A percentile compares a stretch with the other conserved stretches of the same genome.
These are phyloP conservation scores for Maudiozyma bulderi DNA, from an alignment of 805 yeast genomes.

Conservation along the genomic window DNA sequence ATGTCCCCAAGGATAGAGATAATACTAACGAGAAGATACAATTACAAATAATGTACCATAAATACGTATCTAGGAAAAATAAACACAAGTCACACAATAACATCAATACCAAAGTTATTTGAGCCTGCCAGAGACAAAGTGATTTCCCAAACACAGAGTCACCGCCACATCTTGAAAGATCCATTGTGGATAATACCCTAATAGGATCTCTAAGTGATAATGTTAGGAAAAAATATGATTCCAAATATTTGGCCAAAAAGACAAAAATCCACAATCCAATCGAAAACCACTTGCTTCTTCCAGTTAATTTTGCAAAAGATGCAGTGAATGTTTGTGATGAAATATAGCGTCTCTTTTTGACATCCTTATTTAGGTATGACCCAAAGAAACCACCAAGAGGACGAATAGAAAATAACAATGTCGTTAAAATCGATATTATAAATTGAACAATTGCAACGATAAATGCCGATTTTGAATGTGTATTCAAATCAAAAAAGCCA, in stretches of 20 bases:
- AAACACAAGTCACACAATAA: conserved; percentile 53
- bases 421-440: conserved; percentile 42
- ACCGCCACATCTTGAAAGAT: conserved; percentile 48
- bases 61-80: conserved; percentile 71
- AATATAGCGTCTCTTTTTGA: conserved; percentile 33
- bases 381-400: conserved; percentile 53
- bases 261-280: conserved; percentile 61
- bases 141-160: conserved; percentile 45
- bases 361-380: conserved; percentile 28
- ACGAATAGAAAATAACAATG: conserved; percentile 47
- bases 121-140: conserved; percentile 50
- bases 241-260: conserved; percentile 57
- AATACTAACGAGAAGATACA: conserved; percentile 62
- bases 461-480: conserved; percentile 27
- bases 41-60: conserved; percentile 80
- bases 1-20: conserved; percentile 65
- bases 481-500: conserved; percentile 24
- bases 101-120: conserved; percentile 44
- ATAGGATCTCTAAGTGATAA: conserved; percentile 65
- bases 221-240: conserved; percentile 71
- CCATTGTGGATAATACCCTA: conserved; percentile 53
- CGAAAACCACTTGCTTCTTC: conserved; percentile 51
- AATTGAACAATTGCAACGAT: conserved; percentile 48
- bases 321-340: conserved; percentile 54
- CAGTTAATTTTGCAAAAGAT: conserved; percentile 43